Base-by-base conservation (phyloP, 208 protist genomes). In the Trypanosoma avium region DNA sequence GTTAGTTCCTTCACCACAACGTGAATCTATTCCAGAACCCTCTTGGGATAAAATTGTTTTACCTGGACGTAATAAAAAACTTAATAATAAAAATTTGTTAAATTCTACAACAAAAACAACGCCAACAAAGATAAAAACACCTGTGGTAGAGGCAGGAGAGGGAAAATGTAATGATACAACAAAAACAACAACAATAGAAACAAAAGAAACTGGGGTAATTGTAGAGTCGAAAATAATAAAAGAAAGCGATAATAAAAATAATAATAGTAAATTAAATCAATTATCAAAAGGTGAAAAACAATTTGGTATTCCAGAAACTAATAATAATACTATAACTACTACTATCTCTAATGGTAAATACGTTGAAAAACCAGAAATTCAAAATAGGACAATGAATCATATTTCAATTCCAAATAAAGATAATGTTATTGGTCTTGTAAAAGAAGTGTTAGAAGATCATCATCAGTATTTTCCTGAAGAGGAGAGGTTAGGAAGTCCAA, bases 371-470 rank as follows among this genome's bases (percentile, higher is more conserved):
- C 13, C 7, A 52, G 1, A 13, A 7, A 17, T 6, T 38, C 38
- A 52, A 45, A 36, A 15, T 22, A 30, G 2, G 19, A 17, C 26
- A 54, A 22, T 1, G 3, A n/a, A n/a, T n/a, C n/a, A n/a, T n/a
- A n/a, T n/a, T n/a, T 22, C 22, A 21, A n/a, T 21, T 52, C 36
- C 46, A 56, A 52, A 47, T 53, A 27, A 2, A 24, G 47, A 59
- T 10, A 53, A 61, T 19, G 29, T 19, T 19, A 69, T 81, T 67
- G 75, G 75, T 33, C 61, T 81, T 24, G 69, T 81, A 55, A 75
- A 72, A 47, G 75, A 81, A 52, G 75, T 70, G 8, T 36, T 81
- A 3, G 52, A 42, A 27, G 45, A 26, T 24, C 63, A 63, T 45
- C 21, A 54, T 36, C 27, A 32, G n/a, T 5, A 38, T 1, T n/a